Evolutionary conservation across 352 stramenopile genomes (phyloP).

Genomic region (Globisporangium splendens): DNA sequence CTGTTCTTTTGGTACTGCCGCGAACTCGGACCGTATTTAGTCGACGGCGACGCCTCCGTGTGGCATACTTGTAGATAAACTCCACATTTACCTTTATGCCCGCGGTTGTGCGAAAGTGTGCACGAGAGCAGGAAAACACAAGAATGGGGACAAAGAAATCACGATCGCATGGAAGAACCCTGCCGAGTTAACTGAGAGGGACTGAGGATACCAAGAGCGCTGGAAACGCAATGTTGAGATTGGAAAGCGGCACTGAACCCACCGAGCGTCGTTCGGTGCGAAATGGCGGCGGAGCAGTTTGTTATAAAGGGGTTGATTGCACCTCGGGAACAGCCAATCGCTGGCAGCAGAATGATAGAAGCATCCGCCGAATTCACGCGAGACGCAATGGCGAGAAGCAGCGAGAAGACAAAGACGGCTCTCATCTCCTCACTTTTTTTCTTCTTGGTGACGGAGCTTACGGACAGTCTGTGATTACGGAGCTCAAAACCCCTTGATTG

Average conservation of each 20-base stretch:
- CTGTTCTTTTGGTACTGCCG: too few relatives aligned
- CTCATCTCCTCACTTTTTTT: slow-evolving; percentile 1
- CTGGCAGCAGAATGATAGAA: not conserved
- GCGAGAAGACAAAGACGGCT: not conserved
- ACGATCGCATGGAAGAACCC: not conserved
- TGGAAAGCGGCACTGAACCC: too few relatives aligned
- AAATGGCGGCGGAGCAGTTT: not conserved
- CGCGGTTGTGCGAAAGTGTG: too few relatives aligned
- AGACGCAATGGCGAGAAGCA: not conserved
- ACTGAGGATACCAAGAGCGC: not conserved
- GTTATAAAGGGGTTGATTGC: not conserved
- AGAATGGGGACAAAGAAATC: not conserved
- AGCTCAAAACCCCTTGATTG: too few relatives aligned
- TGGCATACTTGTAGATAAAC: too few relatives aligned
- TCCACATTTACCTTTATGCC: slow-evolving; percentile 13
- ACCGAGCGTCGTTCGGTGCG: too few relatives aligned
- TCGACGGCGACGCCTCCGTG: too few relatives aligned
- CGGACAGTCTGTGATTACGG: too few relatives aligned
- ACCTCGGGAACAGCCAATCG: not conserved
- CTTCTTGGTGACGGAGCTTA: not conserved
- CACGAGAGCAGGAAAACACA: not conserved
- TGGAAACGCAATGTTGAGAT: not conserved
- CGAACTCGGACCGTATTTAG: too few relatives aligned
- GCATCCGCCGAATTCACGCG: not conserved
- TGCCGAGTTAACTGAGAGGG: not conserved